These are phyloP conservation scores for Mucor circinelloides DNA, from an alignment of 371 early-diverging fungal species.

Conservation along the genomic window DNA sequence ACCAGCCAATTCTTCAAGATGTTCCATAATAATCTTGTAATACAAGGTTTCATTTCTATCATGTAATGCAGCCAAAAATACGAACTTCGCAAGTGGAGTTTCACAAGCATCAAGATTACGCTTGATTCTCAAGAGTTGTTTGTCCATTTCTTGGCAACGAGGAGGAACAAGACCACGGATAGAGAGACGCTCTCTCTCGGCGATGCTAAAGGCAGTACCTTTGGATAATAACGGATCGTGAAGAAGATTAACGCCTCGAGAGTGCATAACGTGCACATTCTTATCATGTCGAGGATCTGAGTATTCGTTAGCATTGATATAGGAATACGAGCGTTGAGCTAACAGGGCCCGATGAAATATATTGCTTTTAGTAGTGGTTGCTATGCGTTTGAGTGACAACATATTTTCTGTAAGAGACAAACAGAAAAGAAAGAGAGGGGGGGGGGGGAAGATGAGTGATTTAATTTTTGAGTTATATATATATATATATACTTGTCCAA, in stretches of 20 bases:
- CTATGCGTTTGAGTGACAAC: background rate
- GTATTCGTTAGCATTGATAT: slow-evolving; percentile 13
- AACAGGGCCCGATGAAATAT: background rate
- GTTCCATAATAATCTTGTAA: slow-evolving; percentile 65
- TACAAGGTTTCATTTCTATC: slow-evolving; percentile 71
- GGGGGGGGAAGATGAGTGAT: background rate
- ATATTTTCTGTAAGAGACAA: background rate
- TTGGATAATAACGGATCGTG: slow-evolving; percentile 65
- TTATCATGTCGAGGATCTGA: slow-evolving; percentile 61
- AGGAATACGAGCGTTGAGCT: slow-evolving; percentile 12
- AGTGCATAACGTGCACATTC: slow-evolving; percentile 56
- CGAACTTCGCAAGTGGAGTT: slow-evolving; percentile 59
- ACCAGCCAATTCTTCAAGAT: slow-evolving; percentile 54
- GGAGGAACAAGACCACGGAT: slow-evolving; percentile 69
- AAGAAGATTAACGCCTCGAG: slow-evolving; percentile 60
- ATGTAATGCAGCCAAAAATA: slow-evolving; percentile 52
- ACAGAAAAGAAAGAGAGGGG: background rate
- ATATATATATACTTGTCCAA: background rate
- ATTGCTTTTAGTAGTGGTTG: background rate
- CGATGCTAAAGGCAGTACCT: slow-evolving; percentile 65
- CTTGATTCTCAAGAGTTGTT: slow-evolving; percentile 61
- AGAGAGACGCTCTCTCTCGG: slow-evolving; percentile 66
- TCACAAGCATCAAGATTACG: slow-evolving; percentile 61
- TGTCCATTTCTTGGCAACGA: slow-evolving; percentile 68
- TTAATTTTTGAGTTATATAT: background rate